These are phyloP conservation scores for Blumeriella jaapii DNA, from an alignment of 2,329 filamentous ascomycete genomes.

Conservation along the genomic window DNA sequence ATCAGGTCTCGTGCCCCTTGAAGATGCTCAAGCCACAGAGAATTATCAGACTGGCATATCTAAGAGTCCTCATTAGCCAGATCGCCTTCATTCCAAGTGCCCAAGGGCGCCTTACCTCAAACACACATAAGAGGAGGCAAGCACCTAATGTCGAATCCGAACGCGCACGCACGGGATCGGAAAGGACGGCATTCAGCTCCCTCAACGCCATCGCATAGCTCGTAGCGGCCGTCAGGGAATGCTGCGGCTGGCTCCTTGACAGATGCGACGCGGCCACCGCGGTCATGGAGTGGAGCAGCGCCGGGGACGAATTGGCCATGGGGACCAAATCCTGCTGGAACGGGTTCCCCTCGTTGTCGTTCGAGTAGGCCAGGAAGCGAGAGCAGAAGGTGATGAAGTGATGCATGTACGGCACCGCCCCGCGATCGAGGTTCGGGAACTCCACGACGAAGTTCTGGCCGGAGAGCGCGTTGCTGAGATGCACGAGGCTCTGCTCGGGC, in stretches of 20 bases:
- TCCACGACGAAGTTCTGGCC: conserved; percentile 25
- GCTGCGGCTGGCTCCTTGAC: conserved; percentile 18
- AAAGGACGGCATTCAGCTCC: conserved; percentile 19
- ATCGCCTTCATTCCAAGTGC: too few relatives aligned
- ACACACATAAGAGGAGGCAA: conserved; percentile 25
- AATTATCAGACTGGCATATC: conserved; percentile 23
- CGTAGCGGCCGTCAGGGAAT: conserved; percentile 19
- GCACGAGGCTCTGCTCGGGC: conserved; percentile 2
- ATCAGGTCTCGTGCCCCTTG: conserved; percentile 25
- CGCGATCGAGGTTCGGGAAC: conserved; percentile 21
- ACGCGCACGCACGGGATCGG: conserved; percentile 18
- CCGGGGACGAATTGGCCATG: conserved; percentile 19
- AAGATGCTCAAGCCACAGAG: conserved; percentile 23
- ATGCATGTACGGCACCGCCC: conserved; percentile 23
- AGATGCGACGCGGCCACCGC: conserved; percentile 25
- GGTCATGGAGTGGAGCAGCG: conserved; percentile 24
- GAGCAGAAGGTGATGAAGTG: conserved; percentile 25
- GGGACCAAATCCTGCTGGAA: conserved; percentile 24
- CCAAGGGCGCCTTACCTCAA: conserved; percentile 21
- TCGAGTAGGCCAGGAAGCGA: conserved; percentile 23
- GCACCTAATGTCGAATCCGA: conserved; percentile 23
- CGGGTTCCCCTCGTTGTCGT: conserved; percentile 25
- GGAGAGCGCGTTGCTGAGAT: too few relatives aligned
- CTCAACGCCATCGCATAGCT: conserved; percentile 23
- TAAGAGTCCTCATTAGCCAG: conserved; percentile 3